These are phyloP conservation scores for Yamadazyma philogaea DNA, from an alignment of 805 yeast species.

Conservation along the genomic window DNA sequence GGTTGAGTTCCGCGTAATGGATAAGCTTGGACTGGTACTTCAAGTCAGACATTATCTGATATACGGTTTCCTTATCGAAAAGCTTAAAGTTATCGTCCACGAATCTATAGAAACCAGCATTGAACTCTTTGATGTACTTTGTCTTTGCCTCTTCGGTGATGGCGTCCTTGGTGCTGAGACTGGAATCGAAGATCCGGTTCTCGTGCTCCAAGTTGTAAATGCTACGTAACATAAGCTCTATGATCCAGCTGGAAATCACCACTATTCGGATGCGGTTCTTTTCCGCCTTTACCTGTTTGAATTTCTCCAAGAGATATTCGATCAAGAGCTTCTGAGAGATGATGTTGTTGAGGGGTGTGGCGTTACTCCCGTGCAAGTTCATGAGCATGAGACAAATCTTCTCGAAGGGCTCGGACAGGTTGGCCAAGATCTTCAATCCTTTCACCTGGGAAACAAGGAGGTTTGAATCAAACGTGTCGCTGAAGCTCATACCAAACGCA, in stretches of 20 bases:
- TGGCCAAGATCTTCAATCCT: conserved; percentile 49
- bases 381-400: conserved; percentile 56
- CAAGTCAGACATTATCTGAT: conserved; percentile 66
- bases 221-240: conserved; percentile 53
- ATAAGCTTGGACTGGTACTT: conserved; percentile 64
- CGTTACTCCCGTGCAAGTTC: conserved; percentile 11
- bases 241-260: conserved; percentile 63
- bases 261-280: conserved; percentile 33
- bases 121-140: conserved; percentile 8
- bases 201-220: conserved; percentile 42
- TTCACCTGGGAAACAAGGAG: conserved; percentile 35
- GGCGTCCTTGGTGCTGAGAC: neutral
- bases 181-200: conserved; percentile 1
- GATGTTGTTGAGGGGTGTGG: neutral
- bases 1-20: conserved; percentile 61
- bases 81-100: conserved; percentile 43
- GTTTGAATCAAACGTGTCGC: conserved; percentile 10
- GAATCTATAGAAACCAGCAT: conserved; percentile 43
- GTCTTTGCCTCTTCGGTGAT: neutral
- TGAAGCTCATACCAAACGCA: conserved; percentile 29
- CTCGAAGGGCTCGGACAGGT: conserved; percentile 66
- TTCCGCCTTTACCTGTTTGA: conserved; percentile 22
- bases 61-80: conserved; percentile 66
- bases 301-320: conserved; percentile 34
- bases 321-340: conserved; percentile 25